Percentiles rank a stretch among this genome's conserved stretches.
Evolutionary conservation across 2,329 filamentous ascomycete genomes (phyloP).

Genomic region (Cercospora berteroae): DNA sequence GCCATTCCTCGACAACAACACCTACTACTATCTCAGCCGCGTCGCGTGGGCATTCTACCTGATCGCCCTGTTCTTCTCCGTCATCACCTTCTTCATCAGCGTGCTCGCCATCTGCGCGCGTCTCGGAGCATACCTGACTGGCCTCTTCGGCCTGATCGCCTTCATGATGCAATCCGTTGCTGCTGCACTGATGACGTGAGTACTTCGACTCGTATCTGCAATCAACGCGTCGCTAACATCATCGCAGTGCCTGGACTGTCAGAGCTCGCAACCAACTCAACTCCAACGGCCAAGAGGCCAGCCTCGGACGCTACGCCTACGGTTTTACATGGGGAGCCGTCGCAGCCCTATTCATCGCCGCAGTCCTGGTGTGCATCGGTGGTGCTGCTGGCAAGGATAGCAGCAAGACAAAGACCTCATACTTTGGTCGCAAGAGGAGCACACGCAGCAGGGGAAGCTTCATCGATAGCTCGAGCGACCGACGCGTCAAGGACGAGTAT

Average conservation of each 20-base stretch:
- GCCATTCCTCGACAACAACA: constrained; percentile 58
- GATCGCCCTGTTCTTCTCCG: constrained; percentile 76
- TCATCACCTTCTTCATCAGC: constrained; percentile 64
- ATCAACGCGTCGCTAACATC: constrained; percentile 12
- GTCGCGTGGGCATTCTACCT: constrained; percentile 93
- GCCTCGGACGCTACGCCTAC: constrained; percentile 66
- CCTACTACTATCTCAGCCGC: constrained; percentile 80
- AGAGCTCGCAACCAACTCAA: constrained; percentile 67
- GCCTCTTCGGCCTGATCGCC: constrained; percentile 57
- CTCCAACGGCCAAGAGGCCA: constrained; percentile 54
- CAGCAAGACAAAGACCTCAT: constrained; percentile 38
- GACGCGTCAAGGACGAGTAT: constrained; percentile 70
- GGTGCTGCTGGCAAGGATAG: constrained; percentile 52
- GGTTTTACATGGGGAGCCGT: constrained; percentile 75
- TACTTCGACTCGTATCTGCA: constrained; percentile 19
- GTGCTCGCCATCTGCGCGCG: constrained; percentile 70
- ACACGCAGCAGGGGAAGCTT: constrained; percentile 53
- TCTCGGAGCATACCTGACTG: constrained; percentile 66
- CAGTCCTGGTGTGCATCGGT: constrained; percentile 65
- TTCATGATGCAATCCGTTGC: constrained; percentile 68
- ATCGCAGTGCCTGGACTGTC: constrained; percentile 62
- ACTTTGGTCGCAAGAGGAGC: constrained; percentile 53
- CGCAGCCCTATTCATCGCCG: constrained; percentile 64
- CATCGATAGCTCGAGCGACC: constrained; percentile 56
- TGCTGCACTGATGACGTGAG: constrained; percentile 74